Conservation (phyloP, 1,284 basidiomycete genomes). For the Ceratobasidium sp. region DNA sequence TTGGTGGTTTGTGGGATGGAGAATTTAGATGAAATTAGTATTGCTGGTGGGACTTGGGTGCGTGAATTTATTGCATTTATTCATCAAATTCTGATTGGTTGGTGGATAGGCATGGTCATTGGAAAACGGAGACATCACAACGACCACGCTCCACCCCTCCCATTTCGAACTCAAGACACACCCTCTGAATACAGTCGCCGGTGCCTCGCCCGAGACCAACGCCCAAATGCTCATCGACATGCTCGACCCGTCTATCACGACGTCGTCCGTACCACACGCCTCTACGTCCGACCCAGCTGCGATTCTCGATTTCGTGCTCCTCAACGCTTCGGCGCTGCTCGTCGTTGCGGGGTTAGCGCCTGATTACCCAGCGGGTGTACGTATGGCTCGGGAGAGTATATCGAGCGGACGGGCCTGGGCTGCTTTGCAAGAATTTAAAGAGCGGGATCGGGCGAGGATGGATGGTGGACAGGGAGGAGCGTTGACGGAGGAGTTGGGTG, state of each 20-base stretch:
- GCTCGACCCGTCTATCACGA: slow-evolving; percentile 49
- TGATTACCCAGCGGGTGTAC: slow-evolving; percentile 75
- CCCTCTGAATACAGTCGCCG: slow-evolving; percentile 71
- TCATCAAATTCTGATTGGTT: slow-evolving; percentile 60
- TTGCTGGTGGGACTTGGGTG: slow-evolving; percentile 86
- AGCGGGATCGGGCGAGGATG: slow-evolving; percentile 3
- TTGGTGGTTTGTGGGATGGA: slow-evolving; percentile 95
- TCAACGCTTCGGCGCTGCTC: slow-evolving; percentile 85
- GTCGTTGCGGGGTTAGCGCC: slow-evolving; percentile 77
- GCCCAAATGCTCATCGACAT: slow-evolving; percentile 67
- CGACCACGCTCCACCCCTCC: slow-evolving; percentile 52
- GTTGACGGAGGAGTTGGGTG: slow-evolving; percentile 26
- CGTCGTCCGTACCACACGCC: slow-evolving; percentile 44
- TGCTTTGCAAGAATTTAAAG: slow-evolving; percentile 63
- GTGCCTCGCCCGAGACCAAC: slow-evolving; percentile 77
- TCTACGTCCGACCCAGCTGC: slow-evolving; percentile 54
- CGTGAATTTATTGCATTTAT: slow-evolving; percentile 61
- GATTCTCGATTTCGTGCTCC: slow-evolving; percentile 80
- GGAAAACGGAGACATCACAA: slow-evolving; percentile 49
- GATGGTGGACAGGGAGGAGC: slow-evolving; percentile 26
- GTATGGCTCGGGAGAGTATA: slow-evolving; percentile 75
- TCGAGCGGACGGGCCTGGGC: slow-evolving; percentile 75
- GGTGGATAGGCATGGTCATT: slow-evolving; percentile 56
- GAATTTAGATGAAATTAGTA: slow-evolving; percentile 92
- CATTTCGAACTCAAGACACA: slow-evolving; percentile 78